phyloP scores from a whole-genome alignment of 2,329 filamentous ascomycete genomes.

The Colletotrichum ledebouriae region DNA sequence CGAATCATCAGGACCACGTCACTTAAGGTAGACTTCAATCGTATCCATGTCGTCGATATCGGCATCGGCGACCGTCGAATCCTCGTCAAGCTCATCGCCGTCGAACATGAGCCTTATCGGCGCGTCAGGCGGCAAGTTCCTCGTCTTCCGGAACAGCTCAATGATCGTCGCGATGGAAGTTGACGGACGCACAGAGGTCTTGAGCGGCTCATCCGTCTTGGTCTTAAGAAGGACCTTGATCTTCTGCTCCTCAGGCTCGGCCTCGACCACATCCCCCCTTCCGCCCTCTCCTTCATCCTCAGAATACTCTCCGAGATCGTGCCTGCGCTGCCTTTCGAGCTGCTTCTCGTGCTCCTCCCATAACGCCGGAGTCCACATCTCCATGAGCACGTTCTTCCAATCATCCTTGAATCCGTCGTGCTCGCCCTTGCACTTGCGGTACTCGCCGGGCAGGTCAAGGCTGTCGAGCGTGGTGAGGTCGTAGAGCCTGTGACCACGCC shows the following conservation, averaged over 20 bases:
- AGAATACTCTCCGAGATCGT: conserved; percentile 58
- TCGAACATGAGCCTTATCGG: conserved; percentile 78
- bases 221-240: conserved; percentile 69
- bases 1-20: conserved; percentile 2
- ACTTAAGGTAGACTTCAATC: conserved; percentile 77
- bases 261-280: conserved; percentile 42
- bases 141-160: conserved; percentile 69
- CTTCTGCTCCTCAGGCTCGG: conserved; percentile 50
- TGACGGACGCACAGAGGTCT: conserved; percentile 63
- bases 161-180: conserved; percentile 75
- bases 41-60: conserved; percentile 82
- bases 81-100: conserved; percentile 76
- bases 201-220: conserved; percentile 62
- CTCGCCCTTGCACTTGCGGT: conserved; percentile 57
- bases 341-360: conserved; percentile 64
- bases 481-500: conserved; percentile 80
- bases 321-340: conserved; percentile 61
- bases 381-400: conserved; percentile 75
- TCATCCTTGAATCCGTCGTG: conserved; percentile 61
- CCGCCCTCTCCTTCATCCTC: conserved; percentile 46
- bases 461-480: conserved; percentile 80
- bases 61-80: conserved; percentile 71
- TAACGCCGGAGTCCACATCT: conserved; percentile 79
- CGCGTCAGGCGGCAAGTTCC: conserved; percentile 63
- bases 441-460: conserved; percentile 67